phyloP scores from a whole-genome alignment of 306 rosid genomes.

The Lotus japonicus region DNA sequence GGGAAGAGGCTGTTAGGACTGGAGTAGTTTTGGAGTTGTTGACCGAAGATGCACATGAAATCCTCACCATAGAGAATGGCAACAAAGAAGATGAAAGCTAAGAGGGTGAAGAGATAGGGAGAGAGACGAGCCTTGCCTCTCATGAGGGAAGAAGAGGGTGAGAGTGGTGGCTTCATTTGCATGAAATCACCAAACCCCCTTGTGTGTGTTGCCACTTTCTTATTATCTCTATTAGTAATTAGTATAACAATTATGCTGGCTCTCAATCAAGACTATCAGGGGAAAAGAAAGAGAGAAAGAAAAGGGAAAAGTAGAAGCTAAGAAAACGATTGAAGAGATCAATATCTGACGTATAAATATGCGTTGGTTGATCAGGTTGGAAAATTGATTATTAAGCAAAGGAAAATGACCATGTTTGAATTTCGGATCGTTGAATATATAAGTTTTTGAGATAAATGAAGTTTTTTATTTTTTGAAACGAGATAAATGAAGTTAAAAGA shows the following conservation, averaged over 20 bases:
- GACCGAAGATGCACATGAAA: conserved; percentile 55
- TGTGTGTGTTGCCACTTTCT: not conserved
- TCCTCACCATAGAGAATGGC: conserved; percentile 63
- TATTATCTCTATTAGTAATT: conserved; percentile 10
- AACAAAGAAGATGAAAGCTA: conserved; percentile 71
- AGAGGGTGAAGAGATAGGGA: conserved; percentile 60
- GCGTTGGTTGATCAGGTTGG: not conserved
- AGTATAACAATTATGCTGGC: not conserved
- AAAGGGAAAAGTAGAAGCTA: not conserved
- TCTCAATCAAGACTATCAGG: not conserved
- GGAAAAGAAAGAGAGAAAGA: not conserved
- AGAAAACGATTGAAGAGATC: not conserved
- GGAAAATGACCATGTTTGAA: not conserved
- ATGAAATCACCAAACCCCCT: conserved; percentile 5
- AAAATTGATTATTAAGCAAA: not conserved
- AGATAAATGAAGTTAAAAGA: too few species aligned
- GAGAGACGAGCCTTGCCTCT: conserved; percentile 59
- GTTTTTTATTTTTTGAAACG: too few species aligned
- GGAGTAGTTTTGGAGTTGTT: conserved; percentile 46
- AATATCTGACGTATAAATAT: not conserved
- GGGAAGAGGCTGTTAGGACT: conserved; percentile 12
- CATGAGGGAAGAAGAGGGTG: conserved; percentile 38
- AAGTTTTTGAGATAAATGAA: too few species aligned
- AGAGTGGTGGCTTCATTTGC: conserved; percentile 57
- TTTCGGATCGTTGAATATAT: too few species aligned